A percentile compares a stretch with the other conserved stretches of the same genome.
phyloP scores from a whole-genome alignment of 768 basidiomycete species.

The Boletus barrowsii region DNA sequence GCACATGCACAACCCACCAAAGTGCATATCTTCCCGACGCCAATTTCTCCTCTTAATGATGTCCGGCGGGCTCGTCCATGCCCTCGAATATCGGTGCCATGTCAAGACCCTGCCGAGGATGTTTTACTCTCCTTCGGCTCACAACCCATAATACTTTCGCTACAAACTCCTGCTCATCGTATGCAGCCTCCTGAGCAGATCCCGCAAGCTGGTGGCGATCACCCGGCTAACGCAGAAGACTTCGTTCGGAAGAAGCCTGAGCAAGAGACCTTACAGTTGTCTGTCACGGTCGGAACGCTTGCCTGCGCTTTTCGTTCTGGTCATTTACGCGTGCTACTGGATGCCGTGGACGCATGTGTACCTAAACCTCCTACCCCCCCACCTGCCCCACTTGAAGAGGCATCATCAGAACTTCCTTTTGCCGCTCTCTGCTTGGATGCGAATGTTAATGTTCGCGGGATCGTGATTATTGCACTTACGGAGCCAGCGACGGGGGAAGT shows the following conservation, averaged over 20 bases:
- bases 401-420: constrained; percentile 16
- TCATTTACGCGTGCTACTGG: constrained; percentile 52
- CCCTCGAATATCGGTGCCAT: constrained; percentile 7
- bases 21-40: not conserved
- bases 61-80: not conserved
- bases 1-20: constrained; percentile 1
- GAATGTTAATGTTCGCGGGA: constrained; percentile 38
- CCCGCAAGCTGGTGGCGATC: not conserved
- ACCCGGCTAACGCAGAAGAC: constrained; percentile 6
- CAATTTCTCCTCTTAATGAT: not conserved
- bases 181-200: constrained; percentile 10
- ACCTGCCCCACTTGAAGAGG: constrained; percentile 9
- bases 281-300: constrained; percentile 48
- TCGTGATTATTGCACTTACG: constrained; percentile 49
- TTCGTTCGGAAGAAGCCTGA: constrained; percentile 1
- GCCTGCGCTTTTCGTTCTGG: constrained; percentile 54
- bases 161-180: constrained; percentile 45
- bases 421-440: constrained; percentile 33
- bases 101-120: constrained; percentile 34
- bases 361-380: constrained; percentile 20
- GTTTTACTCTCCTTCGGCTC: constrained; percentile 59
- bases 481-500: constrained; percentile 10
- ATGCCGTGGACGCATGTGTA: constrained; percentile 36
- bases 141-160: constrained; percentile 55
- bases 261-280: constrained; percentile 38